Evolutionary conservation across 352 stramenopile genomes (phyloP).

Genomic region (Phytophthora hybrid): DNA sequence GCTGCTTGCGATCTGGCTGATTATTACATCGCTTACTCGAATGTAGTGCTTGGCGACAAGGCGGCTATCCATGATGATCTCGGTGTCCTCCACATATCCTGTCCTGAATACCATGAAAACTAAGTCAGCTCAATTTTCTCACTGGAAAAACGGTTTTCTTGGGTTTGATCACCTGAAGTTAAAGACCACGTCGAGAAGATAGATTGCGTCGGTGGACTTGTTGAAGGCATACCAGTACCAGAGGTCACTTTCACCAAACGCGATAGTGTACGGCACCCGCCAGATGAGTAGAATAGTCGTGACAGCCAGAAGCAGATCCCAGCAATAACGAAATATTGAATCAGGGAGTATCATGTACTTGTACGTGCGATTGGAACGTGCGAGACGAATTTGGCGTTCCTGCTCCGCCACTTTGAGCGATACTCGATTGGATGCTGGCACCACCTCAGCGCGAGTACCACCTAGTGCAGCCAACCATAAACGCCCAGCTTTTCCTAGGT

Average conservation of each 20-base stretch:
- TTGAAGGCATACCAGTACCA: constrained; percentile 63
- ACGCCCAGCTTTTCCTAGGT: constrained; percentile 25
- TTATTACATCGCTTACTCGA: constrained; percentile 35
- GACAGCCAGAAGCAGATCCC: constrained; percentile 61
- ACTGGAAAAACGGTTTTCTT: neutral
- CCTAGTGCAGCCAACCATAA: constrained; percentile 30
- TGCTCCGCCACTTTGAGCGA: constrained; percentile 66
- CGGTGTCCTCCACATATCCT: constrained; percentile 62
- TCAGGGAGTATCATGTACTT: constrained; percentile 62
- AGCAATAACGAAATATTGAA: constrained; percentile 55
- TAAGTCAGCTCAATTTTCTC: neutral
- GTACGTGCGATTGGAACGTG: constrained; percentile 36
- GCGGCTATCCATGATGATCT: constrained; percentile 63
- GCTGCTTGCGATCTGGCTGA: neutral
- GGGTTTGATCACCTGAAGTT: constrained; percentile 57
- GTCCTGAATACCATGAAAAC: constrained; percentile 40
- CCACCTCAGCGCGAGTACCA: constrained; percentile 44
- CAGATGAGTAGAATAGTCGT: constrained; percentile 67
- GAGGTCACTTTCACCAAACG: constrained; percentile 53
- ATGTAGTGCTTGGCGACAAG: constrained; percentile 58
- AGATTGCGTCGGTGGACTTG: constrained; percentile 56
- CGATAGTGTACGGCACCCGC: constrained; percentile 67
- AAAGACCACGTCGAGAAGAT: constrained; percentile 57
- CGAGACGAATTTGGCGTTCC: constrained; percentile 52
- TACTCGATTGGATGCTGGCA: constrained; percentile 62